phyloP scores from a whole-genome alignment of 140 eudicot species.

The Senecio squalidus region DNA sequence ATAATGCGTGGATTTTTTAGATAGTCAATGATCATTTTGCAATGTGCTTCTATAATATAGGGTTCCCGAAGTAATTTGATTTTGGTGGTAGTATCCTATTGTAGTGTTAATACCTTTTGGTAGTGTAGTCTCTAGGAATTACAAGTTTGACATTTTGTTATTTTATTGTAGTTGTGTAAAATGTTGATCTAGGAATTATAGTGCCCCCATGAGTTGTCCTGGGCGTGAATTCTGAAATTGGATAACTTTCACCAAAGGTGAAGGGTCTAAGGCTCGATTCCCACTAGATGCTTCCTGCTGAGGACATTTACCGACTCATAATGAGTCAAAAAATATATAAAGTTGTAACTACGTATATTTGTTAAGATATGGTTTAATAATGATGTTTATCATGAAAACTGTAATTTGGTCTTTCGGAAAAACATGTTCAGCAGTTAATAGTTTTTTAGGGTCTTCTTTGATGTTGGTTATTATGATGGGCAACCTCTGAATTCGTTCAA shows the following conservation, averaged over 20 bases:
- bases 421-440: not conserved
- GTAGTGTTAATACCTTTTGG: not conserved
- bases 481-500: not conserved
- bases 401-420: not conserved
- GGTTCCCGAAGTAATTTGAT: not conserved
- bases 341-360: too few relatives aligned
- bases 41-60: slow-evolving; percentile 11
- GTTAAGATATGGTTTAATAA: not conserved
- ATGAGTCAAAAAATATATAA: too few relatives aligned
- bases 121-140: not conserved
- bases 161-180: too few relatives aligned
- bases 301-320: too few relatives aligned
- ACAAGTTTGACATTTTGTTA: not conserved
- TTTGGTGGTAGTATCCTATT: not conserved
- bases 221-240: too few relatives aligned
- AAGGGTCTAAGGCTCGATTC: too few relatives aligned
- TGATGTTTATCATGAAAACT: not conserved
- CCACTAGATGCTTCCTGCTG: too few relatives aligned
- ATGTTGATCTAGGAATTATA: too few relatives aligned
- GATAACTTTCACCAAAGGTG: too few relatives aligned
- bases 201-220: too few relatives aligned
- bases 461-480: not conserved
- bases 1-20: not conserved
- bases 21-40: slow-evolving; percentile 11
- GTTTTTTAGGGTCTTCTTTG: not conserved